A percentile compares a stretch with the other conserved stretches of the same genome.
phyloP scores from a whole-genome alignment of 352 stramenopile species.

The Discostella stelligera region DNA sequence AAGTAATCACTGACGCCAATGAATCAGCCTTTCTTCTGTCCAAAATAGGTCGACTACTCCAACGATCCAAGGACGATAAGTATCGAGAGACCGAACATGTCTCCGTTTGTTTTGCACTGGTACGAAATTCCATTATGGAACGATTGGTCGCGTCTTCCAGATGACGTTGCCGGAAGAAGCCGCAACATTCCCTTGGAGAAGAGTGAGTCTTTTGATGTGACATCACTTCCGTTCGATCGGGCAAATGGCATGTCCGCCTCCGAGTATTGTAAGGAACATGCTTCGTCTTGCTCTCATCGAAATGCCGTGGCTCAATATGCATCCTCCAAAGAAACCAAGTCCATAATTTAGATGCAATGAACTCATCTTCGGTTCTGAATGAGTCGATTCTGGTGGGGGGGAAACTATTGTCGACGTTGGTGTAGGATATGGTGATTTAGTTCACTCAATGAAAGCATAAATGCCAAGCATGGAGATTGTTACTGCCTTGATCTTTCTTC shows the following conservation, averaged over 20 bases:
- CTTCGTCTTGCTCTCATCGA: slow-evolving; percentile 46
- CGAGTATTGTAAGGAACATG: slow-evolving; percentile 49
- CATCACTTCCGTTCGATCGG: slow-evolving; percentile 44
- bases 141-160: slow-evolving; percentile 50
- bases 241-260: slow-evolving; percentile 54
- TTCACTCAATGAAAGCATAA: slow-evolving; percentile 33
- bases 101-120: slow-evolving; percentile 52
- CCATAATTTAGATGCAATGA: slow-evolving; percentile 41
- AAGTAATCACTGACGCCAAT: slow-evolving; percentile 18
- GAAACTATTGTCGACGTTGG: slow-evolving; percentile 61
- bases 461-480: slow-evolving; percentile 29
- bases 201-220: neutral
- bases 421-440: slow-evolving; percentile 53
- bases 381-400: slow-evolving; percentile 21
- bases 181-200: neutral
- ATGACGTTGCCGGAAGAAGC: slow-evolving; percentile 37
- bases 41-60: slow-evolving; percentile 30
- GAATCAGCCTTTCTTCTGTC: slow-evolving; percentile 36
- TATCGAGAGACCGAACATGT: slow-evolving; percentile 11
- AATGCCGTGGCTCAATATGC: slow-evolving; percentile 60
- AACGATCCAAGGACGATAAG: neutral
- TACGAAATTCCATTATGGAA: slow-evolving; percentile 56
- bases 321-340: slow-evolving; percentile 50
- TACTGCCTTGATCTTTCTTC: slow-evolving; percentile 51
- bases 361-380: slow-evolving; percentile 34